phyloP scores from a whole-genome alignment of 495 filamentous ascomycete species.

The Aspergillus asperescens region DNA sequence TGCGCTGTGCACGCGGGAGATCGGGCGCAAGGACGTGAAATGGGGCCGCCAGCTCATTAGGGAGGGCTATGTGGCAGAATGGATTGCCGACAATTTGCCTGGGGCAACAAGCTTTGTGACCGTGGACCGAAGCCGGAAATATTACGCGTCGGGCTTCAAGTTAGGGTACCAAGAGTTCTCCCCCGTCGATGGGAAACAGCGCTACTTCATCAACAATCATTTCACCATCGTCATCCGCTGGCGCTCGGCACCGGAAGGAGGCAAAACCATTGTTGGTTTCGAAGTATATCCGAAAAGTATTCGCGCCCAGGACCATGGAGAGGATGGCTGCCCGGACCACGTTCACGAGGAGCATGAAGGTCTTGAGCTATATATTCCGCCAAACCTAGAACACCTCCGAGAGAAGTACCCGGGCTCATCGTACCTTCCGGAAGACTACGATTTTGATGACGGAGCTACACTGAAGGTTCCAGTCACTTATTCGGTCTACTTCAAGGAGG shows the following conservation, averaged over 20 bases:
- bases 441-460: conserved; percentile 62
- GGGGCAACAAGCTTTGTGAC: conserved; percentile 92
- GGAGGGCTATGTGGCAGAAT: conserved; percentile 85
- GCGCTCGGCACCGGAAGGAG: conserved; percentile 66
- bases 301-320: conserved; percentile 53
- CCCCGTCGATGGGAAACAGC: conserved; percentile 52
- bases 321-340: conserved; percentile 61
- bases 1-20: conserved; percentile 64
- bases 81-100: conserved; percentile 94
- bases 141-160: conserved; percentile 95
- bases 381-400: conserved; percentile 53
- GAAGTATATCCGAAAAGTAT: conserved; percentile 91
- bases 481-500: conserved; percentile 88
- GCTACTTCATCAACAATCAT: conserved; percentile 86
- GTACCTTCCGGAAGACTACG: conserved; percentile 51
- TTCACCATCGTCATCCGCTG: conserved; percentile 84
- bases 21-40: conserved; percentile 62
- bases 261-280: conserved; percentile 84
- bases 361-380: conserved; percentile 63
- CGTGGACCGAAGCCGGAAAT: conserved; percentile 80
- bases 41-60: conserved; percentile 68
- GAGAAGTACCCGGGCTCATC: conserved; percentile 55
- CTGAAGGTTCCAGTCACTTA: conserved; percentile 85
- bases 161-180: conserved; percentile 72
- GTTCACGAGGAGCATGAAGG: conserved; percentile 56